Conservation (phyloP, 768 basidiomycete species). For the Termitomyces sp. region DNA sequence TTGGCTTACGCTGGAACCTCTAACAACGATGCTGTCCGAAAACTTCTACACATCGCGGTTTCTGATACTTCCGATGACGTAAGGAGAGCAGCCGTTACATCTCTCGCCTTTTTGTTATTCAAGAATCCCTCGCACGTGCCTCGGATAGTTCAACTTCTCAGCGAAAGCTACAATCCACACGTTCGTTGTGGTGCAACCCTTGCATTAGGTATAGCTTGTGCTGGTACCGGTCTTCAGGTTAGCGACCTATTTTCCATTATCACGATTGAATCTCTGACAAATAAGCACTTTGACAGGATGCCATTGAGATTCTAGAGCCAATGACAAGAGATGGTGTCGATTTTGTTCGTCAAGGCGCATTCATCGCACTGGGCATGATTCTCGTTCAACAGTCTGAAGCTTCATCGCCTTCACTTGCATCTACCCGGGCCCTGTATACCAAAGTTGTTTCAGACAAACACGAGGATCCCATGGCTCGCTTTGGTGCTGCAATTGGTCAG, state of each 20-base stretch:
- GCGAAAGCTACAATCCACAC: constrained; percentile 98
- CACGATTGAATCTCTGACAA: neutral
- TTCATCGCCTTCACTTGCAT: constrained; percentile 73
- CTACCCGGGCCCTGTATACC: constrained; percentile 78
- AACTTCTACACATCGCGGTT: constrained; percentile 92
- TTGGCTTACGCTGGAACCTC: constrained; percentile 96
- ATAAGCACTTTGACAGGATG: constrained; percentile 54
- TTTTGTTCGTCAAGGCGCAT: constrained; percentile 97
- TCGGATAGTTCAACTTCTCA: constrained; percentile 91
- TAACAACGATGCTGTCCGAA: constrained; percentile 88
- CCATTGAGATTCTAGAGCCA: constrained; percentile 92
- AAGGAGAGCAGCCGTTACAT: constrained; percentile 91
- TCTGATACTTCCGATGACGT: constrained; percentile 99
- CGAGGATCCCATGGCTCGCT: constrained; percentile 98
- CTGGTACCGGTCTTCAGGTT: constrained; percentile 92
- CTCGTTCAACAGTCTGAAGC: constrained; percentile 95
- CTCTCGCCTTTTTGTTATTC: constrained; percentile 93
- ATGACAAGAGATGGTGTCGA: constrained; percentile 98
- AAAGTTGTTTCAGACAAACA: constrained; percentile 95
- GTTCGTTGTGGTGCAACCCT: constrained; percentile 96
- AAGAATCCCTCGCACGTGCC: constrained; percentile 96
- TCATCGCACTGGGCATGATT: constrained; percentile 93
- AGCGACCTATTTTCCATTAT: constrained; percentile 11
- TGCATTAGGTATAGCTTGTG: constrained; percentile 95
- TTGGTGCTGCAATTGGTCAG: constrained; percentile 93